Evolutionary conservation across 345 rosid genomes (phyloP), one percentile per base, ranked within the genome.

Genomic region (Gossypium thurberi): DNA sequence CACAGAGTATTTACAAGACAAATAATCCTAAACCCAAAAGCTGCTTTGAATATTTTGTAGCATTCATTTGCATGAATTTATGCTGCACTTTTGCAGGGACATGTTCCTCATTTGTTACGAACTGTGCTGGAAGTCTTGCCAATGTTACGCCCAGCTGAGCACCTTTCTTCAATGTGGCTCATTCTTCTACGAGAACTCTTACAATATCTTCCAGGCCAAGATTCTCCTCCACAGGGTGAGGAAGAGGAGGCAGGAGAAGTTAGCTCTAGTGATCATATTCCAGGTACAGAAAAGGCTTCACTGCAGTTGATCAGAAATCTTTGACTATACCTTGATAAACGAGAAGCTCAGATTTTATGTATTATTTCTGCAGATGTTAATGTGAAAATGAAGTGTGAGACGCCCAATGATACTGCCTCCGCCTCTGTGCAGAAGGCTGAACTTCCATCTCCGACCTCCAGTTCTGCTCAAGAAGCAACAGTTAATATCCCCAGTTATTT

Each of bases 91-190:
- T 69, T 72, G 70, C 53, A 94, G 98, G 97, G 95, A 68, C 88
- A 86, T 76, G 85, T 91, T 56, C 86, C 91, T 23, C 97, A 95
- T 75, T 84, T 90, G 68, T 88, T 92, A 65, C 93, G 97, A 43
- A 81, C 90, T 65, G 86, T 86, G 77, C 83, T 95, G 75, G 99
- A 92, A 75, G 81, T 90, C 75, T 79, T 91, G 76, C 98, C 98
- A 40, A 80, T 86, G 65, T 74, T 95, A 80, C 81, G 77, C 48
- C 99, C 99, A 59, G 77, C 89, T 13, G 92, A 91, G 73, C 85
- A 85, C 60, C 89, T 95, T 84, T 85, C 97, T 61, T 87, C 98
- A 66, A 84, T 88, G 92, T 92, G 99, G 99, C 86, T 85, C 50
- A 71, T 87, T 76, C 83, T 95, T 60, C 87, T 87, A 12, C 81